Conservation (phyloP, 495 filamentous ascomycete genomes). For the Trichoderma erinaceum region DNA sequence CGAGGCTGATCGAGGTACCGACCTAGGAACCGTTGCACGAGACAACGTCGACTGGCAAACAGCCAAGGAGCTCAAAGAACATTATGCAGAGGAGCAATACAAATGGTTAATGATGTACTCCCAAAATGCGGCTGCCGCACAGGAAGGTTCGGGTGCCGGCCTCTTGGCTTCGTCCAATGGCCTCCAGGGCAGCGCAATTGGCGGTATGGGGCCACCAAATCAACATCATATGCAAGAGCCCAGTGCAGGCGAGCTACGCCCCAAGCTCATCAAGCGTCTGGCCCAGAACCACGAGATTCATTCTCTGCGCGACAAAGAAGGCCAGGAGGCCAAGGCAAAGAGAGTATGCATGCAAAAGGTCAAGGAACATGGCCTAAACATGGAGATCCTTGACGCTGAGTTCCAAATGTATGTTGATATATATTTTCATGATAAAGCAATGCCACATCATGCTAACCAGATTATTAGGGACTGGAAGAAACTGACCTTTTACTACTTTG, state of each 20-base stretch:
- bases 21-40: slow-evolving; percentile 85
- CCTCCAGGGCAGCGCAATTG: slow-evolving; percentile 59
- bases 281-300: slow-evolving; percentile 87
- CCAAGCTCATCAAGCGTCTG: slow-evolving; percentile 91
- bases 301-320: slow-evolving; percentile 86
- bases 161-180: slow-evolving; percentile 53
- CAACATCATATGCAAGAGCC: slow-evolving; percentile 69
- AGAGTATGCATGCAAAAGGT: slow-evolving; percentile 94
- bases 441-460: neutral
- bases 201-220: slow-evolving; percentile 66
- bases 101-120: slow-evolving; percentile 98
- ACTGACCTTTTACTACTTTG: slow-evolving; percentile 97
- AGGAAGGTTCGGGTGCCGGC: slow-evolving; percentile 46
- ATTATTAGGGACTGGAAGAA: slow-evolving; percentile 93
- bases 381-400: slow-evolving; percentile 99
- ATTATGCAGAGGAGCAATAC: slow-evolving; percentile 88
- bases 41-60: slow-evolving; percentile 76
- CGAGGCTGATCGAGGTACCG: slow-evolving; percentile 91
- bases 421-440: neutral
- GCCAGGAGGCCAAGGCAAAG: slow-evolving; percentile 95
- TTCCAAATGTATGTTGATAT: slow-evolving; percentile 79
- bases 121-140: slow-evolving; percentile 58
- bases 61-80: slow-evolving; percentile 81
- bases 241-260: slow-evolving; percentile 72
- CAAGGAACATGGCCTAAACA: slow-evolving; percentile 84